Percentiles rank a stretch among this genome's conserved stretches.
phyloP scores from a whole-genome alignment of 306 rosid species.

The Vachellia pachyceras region DNA sequence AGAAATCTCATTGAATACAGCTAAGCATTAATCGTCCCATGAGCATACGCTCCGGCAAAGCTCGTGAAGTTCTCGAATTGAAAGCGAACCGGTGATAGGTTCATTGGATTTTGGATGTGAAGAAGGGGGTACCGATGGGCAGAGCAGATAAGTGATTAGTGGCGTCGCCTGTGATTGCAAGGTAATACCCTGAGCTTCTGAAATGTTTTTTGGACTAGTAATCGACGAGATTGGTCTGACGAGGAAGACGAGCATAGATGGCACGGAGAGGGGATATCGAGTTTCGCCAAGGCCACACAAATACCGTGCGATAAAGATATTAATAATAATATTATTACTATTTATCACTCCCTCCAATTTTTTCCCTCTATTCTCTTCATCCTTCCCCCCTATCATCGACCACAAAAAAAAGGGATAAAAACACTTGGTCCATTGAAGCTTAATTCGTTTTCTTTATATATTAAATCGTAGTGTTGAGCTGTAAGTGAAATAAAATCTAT shows the following conservation, averaged over 20 bases:
- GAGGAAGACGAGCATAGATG: conserved; percentile 57
- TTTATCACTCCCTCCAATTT: neutral
- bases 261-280: conserved; percentile 53
- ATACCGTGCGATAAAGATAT: conserved; percentile 60
- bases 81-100: conserved; percentile 21
- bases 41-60: conserved; percentile 14
- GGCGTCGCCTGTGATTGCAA: conserved; percentile 18
- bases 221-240: conserved; percentile 54
- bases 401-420: too few relatives aligned
- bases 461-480: too few relatives aligned
- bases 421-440: too few relatives aligned
- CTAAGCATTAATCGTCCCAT: conserved; percentile 36
- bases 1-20: conserved; percentile 79
- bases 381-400: neutral
- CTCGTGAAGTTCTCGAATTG: conserved; percentile 13
- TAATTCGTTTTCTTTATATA: neutral
- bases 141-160: conserved; percentile 1
- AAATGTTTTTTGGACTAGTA: conserved; percentile 33
- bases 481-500: too few relatives aligned
- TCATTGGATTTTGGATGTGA: conserved; percentile 31
- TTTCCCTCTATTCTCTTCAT: neutral
- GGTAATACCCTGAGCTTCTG: neutral
- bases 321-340: neutral
- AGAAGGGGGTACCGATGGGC: neutral
- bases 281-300: conserved; percentile 90